These are phyloP conservation scores for Trichoderma koningii DNA, from an alignment of 2,329 filamentous ascomycete species.

Conservation along the genomic window DNA sequence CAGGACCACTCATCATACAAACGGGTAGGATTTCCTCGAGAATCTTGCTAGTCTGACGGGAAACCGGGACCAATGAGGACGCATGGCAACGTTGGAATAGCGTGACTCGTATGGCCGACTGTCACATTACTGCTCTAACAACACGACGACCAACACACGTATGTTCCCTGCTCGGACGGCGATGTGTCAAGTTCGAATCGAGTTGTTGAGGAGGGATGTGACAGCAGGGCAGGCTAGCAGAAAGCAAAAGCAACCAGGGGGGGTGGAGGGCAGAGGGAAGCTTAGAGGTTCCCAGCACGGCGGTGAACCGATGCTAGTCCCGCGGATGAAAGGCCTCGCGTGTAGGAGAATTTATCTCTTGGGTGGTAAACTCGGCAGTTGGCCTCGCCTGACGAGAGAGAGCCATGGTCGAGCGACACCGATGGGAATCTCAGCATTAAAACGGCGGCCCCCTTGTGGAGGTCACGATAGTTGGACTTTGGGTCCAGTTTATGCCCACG, in stretches of 20 bases:
- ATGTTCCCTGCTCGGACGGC: neutral
- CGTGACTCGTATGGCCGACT: conserved; percentile 25
- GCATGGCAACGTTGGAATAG: conserved; percentile 21
- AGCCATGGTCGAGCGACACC: neutral
- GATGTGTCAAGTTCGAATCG: neutral
- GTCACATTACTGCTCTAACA: conserved; percentile 26
- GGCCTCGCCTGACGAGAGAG: neutral
- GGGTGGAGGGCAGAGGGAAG: neutral
- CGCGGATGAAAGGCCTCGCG: conserved; percentile 24
- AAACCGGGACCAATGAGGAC: conserved; percentile 24
- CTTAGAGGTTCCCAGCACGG: conserved; percentile 23
- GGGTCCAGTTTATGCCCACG: neutral
- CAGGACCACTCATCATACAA: conserved; percentile 9
- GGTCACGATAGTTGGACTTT: too few species aligned
- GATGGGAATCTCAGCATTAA: neutral
- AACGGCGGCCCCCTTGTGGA: neutral
- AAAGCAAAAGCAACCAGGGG: conserved; percentile 12
- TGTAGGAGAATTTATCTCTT: conserved; percentile 21
- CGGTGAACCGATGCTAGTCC: conserved; percentile 27
- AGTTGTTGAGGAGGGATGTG: conserved; percentile 10
- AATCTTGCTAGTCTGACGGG: conserved; percentile 18
- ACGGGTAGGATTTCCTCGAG: neutral
- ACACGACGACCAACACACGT: neutral
- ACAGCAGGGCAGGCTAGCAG: conserved; percentile 17
- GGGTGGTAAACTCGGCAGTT: conserved; percentile 24